Conservation (phyloP, 2,329 filamentous ascomycete genomes). For the Fusarium burgessii region DNA sequence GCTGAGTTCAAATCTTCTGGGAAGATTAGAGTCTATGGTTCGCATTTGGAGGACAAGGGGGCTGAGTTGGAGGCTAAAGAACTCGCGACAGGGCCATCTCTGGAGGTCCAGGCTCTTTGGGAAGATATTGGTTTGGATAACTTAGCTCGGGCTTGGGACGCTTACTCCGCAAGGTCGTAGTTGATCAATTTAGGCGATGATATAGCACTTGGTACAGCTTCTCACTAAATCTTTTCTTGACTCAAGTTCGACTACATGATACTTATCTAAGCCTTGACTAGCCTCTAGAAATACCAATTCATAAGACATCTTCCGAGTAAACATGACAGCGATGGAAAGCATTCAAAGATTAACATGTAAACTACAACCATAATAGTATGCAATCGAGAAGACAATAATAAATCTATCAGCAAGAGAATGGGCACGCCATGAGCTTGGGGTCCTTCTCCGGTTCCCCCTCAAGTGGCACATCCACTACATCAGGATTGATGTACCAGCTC, state of each 20-base stretch:
- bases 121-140: not conserved
- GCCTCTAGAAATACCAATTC: no score
- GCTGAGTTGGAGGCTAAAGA: not conserved
- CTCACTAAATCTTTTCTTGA: not conserved
- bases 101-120: not conserved
- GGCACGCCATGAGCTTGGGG: not conserved
- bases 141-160: not conserved
- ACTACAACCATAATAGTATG: no score
- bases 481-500: slow-evolving; percentile 1
- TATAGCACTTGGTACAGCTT: accelerated
- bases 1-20: not conserved
- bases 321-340: no score
- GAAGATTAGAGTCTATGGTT: not conserved
- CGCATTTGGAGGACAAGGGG: not conserved
- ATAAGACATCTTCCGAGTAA: no score
- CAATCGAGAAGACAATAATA: no score
- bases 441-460: not conserved
- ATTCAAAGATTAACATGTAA: no score
- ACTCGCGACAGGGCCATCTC: not conserved
- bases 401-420: not conserved
- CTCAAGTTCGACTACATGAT: no score
- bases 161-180: not conserved
- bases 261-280: no score
- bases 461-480: not conserved
- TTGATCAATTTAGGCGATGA: no score